Evolutionary conservation across 2,329 filamentous ascomycete species (phyloP).

Genomic region (Grosmannia serpens): DNA sequence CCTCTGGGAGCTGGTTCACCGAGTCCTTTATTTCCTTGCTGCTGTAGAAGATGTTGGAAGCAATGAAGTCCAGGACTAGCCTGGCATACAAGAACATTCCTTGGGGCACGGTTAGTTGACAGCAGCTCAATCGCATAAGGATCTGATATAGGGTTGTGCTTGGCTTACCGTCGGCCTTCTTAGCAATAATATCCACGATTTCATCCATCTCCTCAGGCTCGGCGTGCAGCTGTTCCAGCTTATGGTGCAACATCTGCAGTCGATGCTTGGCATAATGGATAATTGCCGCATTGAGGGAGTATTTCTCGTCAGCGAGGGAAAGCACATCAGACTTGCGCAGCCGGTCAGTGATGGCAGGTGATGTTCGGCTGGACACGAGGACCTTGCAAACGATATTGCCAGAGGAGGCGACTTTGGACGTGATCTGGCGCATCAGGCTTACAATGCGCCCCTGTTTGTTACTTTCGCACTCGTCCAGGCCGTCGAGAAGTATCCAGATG

Average conservation of each 20-base stretch:
- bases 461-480: constrained; percentile 14
- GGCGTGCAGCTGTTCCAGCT: constrained; percentile 12
- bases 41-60: constrained; percentile 19
- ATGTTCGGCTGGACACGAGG: constrained; percentile 15
- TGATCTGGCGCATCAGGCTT: constrained; percentile 10
- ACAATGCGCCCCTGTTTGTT: constrained; percentile 9
- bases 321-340: constrained; percentile 12
- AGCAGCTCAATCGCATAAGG: no score
- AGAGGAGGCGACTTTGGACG: constrained; percentile 2
- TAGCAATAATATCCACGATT: constrained; percentile 10
- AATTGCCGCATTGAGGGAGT: constrained; percentile 12
- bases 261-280: constrained; percentile 11
- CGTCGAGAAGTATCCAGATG: constrained; percentile 19
- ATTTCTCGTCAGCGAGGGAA: constrained; percentile 17
- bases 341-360: constrained; percentile 8
- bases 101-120: constrained; percentile 6
- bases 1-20: neutral
- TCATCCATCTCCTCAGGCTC: constrained; percentile 8
- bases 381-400: constrained; percentile 16
- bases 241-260: constrained; percentile 3
- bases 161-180: constrained; percentile 18
- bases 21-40: constrained; percentile 13
- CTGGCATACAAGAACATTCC: constrained; percentile 27
- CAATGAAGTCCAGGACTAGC: constrained; percentile 22
- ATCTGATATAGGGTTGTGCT: neutral